A percentile compares a stretch with the other conserved stretches of the same genome.
Conservation (phyloP, 2,329 filamentous ascomycete species). For the Colletotrichum musicola region DNA sequence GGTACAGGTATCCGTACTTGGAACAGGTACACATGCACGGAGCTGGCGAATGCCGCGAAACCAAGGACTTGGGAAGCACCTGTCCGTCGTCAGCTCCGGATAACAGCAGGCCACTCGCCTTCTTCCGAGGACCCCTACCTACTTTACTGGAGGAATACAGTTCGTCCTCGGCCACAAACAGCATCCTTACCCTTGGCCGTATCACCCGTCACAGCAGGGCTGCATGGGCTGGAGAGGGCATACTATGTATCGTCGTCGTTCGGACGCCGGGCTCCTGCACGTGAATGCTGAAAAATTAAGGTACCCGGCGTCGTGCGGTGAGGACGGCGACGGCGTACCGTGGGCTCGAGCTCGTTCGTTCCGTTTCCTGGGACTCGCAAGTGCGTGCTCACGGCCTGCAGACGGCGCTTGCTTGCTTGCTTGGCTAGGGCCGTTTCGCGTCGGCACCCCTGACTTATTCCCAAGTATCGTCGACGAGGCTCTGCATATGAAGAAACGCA, state of each 20-base stretch:
- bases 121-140: conserved; percentile 27
- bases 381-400: conserved; percentile 7
- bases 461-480: background rate
- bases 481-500: conserved; percentile 8
- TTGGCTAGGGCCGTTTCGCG: conserved; percentile 35
- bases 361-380: conserved; percentile 1
- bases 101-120: too few relatives aligned
- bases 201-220: conserved; percentile 21
- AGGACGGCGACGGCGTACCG: background rate
- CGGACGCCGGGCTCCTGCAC: background rate
- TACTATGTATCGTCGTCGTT: conserved; percentile 2
- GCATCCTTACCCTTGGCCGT: too few relatives aligned
- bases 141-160: too few relatives aligned
- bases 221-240: conserved; percentile 18
- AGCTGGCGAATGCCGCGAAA: conserved; percentile 16
- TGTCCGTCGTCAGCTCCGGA: too few relatives aligned
- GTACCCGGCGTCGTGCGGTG: background rate
- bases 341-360: conserved; percentile 6
- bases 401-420: conserved; percentile 19
- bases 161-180: too few relatives aligned
- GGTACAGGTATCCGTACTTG: conserved; percentile 11
- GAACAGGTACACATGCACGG: conserved; percentile 4
- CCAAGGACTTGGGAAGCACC: conserved; percentile 30
- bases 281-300: conserved; percentile 1
- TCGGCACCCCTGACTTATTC: background rate